Base-by-base conservation (phyloP, 345 rosid species). In the Salix dunnii region DNA sequence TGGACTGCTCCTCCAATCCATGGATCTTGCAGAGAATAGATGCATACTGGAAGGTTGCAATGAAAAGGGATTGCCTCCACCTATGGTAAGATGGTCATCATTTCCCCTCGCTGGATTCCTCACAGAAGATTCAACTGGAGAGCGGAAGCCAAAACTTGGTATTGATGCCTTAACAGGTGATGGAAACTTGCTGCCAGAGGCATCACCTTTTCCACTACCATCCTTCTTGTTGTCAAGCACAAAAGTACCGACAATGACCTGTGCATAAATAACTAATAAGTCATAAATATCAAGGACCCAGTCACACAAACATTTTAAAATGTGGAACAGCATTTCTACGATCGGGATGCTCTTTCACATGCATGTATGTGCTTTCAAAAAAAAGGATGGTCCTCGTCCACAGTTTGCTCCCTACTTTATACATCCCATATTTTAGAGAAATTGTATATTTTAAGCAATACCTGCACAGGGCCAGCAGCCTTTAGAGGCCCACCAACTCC, bases 391-490 rank as follows among this genome's bases (percentile, higher is more conserved):
- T 31, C 66, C 68, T 55, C 11, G 27, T 40, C 48, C n/a, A 5
- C 33, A 43, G 8, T 13, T 25, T 42, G 35, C 48, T 64, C 48
- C 40, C 71, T 64, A 33, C 20, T 46, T 25, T 36, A 67, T 28
- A 3, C 43, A 64, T 16, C 43, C 30, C 58, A 14, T 33, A 60
- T 58, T 55, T 70, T 18, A 53, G 25, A 80, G 71, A 18, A 53
- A 43, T 6, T 48, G 27, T 33, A 25, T 48, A 48, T 30, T n/a
- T 55, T 27, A 68, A 61, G 21, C 35, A 30, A 63, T 78, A 95
- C 99, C 97, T 95, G 96, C 51, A 95, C 99, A 35, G 97, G 96
- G 51, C 99, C 94, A 7, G 91, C 91, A 74, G 99, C 99, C 55
- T 82, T 89, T 70, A 95, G 86, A 49, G 88, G 88, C 68, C 97